Evolutionary conservation across 2,329 filamentous ascomycete species (phyloP).

Genomic region (Pleoardoris graminearum): DNA sequence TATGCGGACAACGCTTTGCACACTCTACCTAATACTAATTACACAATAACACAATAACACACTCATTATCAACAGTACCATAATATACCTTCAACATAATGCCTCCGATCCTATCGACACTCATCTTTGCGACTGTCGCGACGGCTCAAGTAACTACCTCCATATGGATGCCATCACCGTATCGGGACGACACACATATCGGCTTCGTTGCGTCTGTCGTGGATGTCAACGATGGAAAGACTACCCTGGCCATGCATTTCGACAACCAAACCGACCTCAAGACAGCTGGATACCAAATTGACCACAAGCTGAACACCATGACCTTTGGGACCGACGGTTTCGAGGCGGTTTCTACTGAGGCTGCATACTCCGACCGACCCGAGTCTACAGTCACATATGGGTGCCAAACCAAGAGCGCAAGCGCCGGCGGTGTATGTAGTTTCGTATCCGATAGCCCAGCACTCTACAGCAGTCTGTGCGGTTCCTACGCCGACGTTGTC

Average conservation of each 20-base stretch:
- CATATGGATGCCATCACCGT: slow-evolving; percentile 29
- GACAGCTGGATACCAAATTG: not conserved
- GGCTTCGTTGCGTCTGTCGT: slow-evolving; percentile 30
- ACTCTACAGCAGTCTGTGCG: slow-evolving; percentile 2
- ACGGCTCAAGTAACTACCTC: slow-evolving; percentile 35
- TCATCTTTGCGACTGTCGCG: slow-evolving; percentile 26
- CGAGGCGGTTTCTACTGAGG: slow-evolving; percentile 8
- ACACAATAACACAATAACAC: not conserved
- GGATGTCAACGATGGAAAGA: slow-evolving; percentile 20
- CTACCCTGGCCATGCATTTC: slow-evolving; percentile 20
- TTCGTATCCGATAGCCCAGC: slow-evolving; percentile 8
- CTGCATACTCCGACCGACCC: not conserved
- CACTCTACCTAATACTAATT: slow-evolving; percentile 5
- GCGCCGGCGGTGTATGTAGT: slow-evolving; percentile 3
- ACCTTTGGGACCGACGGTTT: slow-evolving; percentile 13
- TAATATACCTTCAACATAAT: slow-evolving; percentile 18
- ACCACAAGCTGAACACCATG: slow-evolving; percentile 11
- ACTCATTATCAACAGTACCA: slow-evolving; percentile 2
- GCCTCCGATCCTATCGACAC: slow-evolving; percentile 24
- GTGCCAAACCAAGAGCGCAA: not conserved
- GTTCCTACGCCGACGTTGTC: not conserved
- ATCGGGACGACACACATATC: slow-evolving; percentile 6
- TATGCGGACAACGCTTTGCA: slow-evolving; percentile 4
- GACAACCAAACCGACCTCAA: slow-evolving; percentile 6
- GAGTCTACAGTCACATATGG: slow-evolving; percentile 8